phyloP scores from a whole-genome alignment of 306 rosid genomes.

The Cotoneaster glaucophyllus region DNA sequence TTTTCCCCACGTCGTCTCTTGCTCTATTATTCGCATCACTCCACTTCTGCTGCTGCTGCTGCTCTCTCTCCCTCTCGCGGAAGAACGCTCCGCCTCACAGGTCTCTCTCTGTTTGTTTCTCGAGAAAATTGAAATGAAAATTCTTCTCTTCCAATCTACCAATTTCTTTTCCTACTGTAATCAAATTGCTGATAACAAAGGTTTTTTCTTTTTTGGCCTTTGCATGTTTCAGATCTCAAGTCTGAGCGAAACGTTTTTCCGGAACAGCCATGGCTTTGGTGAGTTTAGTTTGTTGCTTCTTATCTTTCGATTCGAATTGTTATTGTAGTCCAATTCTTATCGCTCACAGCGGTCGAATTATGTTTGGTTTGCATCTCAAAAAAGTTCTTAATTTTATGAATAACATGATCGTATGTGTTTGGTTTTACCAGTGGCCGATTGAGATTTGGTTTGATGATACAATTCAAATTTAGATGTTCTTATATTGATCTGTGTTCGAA shows the following conservation, averaged over 20 bases:
- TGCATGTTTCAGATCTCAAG: conserved; percentile 41
- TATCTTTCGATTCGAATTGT: not conserved
- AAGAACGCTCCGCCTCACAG: conserved; percentile 10
- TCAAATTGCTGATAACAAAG: not conserved
- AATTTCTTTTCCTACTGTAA: not conserved
- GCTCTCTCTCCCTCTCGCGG: not conserved
- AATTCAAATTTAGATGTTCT: not conserved
- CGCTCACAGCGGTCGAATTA: not conserved
- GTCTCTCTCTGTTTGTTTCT: conserved; percentile 1
- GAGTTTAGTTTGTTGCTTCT: conserved; percentile 15
- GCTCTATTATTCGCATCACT: not conserved
- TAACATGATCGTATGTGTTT: not conserved
- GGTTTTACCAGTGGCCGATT: not conserved
- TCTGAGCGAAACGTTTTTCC: conserved; percentile 33
- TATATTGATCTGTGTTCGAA: not conserved
- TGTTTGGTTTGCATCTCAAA: not conserved
- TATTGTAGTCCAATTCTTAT: not conserved
- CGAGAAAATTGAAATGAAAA: not conserved
- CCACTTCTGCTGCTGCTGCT: not conserved
- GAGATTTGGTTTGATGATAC: not conserved
- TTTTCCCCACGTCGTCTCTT: not conserved
- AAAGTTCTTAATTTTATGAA: not conserved
- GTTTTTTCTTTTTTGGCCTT: not conserved
- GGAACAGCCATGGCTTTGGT: conserved; percentile 74
- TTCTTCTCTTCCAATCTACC: too few relatives aligned